phyloP scores from a whole-genome alignment of 108 stramenopile genomes.

The Nitzschia palea region DNA sequence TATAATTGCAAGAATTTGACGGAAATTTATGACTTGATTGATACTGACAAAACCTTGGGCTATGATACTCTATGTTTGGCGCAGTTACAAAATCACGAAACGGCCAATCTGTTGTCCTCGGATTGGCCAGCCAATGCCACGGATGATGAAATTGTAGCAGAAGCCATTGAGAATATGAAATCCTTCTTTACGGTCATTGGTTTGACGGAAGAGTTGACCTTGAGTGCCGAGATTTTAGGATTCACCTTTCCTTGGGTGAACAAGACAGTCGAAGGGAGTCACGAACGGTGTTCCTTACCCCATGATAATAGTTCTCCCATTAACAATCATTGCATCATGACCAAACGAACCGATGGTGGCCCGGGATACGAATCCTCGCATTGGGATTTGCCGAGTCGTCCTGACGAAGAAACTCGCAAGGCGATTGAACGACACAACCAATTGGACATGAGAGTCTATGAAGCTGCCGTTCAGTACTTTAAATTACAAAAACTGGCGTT shows the following conservation, averaged over 20 bases:
- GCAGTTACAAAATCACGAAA: constrained; percentile 70
- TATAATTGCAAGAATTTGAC: constrained; percentile 64
- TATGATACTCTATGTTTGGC: constrained; percentile 41
- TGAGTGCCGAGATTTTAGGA: constrained; percentile 47
- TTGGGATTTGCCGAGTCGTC: constrained; percentile 56
- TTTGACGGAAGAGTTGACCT: constrained; percentile 57
- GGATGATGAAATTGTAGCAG: constrained; percentile 42
- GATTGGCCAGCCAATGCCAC: constrained; percentile 16
- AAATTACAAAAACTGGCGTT: constrained; percentile 47
- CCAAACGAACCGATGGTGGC: not conserved
- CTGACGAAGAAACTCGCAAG: constrained; percentile 60
- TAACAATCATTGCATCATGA: constrained; percentile 57
- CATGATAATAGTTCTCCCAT: constrained; percentile 50
- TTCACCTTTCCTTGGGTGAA: constrained; percentile 70
- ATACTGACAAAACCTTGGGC: constrained; percentile 22
- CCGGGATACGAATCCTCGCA: constrained; percentile 24
- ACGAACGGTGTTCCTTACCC: constrained; percentile 44
- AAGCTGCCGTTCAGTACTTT: constrained; percentile 65
- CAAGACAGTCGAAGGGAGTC: constrained; percentile 19
- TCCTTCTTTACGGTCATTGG: constrained; percentile 68
- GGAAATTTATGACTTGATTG: constrained; percentile 59
- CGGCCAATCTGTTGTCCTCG: constrained; percentile 50
- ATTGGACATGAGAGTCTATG: constrained; percentile 71
- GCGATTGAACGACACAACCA: constrained; percentile 61
- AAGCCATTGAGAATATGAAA: constrained; percentile 68